These are phyloP conservation scores for Coffea canephora DNA, from an alignment of 257 asterid species.

Conservation along the genomic window DNA sequence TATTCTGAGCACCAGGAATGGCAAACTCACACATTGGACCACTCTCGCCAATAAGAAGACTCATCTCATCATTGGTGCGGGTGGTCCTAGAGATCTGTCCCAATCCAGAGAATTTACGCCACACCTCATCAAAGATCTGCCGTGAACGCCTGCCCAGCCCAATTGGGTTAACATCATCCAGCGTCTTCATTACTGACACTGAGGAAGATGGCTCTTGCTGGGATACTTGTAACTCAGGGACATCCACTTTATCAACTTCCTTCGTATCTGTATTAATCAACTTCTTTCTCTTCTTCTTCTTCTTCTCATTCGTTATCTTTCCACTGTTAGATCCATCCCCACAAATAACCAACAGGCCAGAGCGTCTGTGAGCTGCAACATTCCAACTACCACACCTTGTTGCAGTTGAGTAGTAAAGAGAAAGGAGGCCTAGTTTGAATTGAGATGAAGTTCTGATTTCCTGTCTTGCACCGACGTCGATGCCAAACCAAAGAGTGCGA, in stretches of 20 bases:
- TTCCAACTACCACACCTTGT: neutral
- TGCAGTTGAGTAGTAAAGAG: neutral
- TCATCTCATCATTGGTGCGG: slow-evolving; percentile 61
- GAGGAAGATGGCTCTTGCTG: slow-evolving; percentile 32
- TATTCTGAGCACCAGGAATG: slow-evolving; percentile 94
- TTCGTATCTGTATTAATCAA: slow-evolving; percentile 5
- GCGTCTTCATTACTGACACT: slow-evolving; percentile 55
- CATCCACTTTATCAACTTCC: slow-evolving; percentile 19
- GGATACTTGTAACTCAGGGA: neutral
- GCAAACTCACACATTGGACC: slow-evolving; percentile 98
- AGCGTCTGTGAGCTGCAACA: slow-evolving; percentile 8
- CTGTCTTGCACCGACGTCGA: neutral
- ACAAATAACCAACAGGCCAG: slow-evolving; percentile 8
- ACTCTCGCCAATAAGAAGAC: slow-evolving; percentile 63
- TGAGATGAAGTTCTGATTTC: neutral
- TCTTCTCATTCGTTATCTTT: slow-evolving; percentile 40
- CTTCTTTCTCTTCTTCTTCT: slow-evolving; percentile 46
- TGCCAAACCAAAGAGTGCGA: neutral
- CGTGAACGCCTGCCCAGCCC: slow-evolving; percentile 88
- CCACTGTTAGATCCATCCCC: slow-evolving; percentile 19
- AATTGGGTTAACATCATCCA: slow-evolving; percentile 92
- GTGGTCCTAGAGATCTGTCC: slow-evolving; percentile 89
- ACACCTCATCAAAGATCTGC: slow-evolving; percentile 89
- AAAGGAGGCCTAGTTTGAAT: neutral
- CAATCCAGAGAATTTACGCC: slow-evolving; percentile 92